Base-by-base conservation (phyloP, 2,329 filamentous ascomycete species). In the Parascedosporium putredinis region DNA sequence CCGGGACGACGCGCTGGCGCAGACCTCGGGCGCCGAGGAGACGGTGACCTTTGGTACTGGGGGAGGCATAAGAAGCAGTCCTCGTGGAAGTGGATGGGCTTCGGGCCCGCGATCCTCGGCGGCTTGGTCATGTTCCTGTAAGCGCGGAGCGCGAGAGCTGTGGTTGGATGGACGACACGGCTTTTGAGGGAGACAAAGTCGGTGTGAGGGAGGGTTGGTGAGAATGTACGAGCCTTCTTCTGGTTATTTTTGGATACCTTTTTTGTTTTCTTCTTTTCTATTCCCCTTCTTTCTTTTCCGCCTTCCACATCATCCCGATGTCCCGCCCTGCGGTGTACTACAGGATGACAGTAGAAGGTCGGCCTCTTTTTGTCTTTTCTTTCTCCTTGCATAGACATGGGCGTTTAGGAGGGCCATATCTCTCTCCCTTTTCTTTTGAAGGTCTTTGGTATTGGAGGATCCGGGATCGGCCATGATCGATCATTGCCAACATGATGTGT, bases 1-100 rank as follows among this genome's bases (percentile, higher is more conserved):
- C 54, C 58, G 59, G 51, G 59, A 65, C 36, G 56, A 58, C 9
- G 64, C 64, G 10, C 33, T 24, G 40, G 20, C 9, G 29, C 12
- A 38, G 48, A 29, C 24, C 10, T 45, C 40, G n/a, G 42, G 48
- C 16, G 48, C 40, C 27, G 27, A n/a, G n/a, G 48, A 45, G 31
- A 24, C 24, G 20, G 34, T 50, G 20, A 36, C 12, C 16, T 50
- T 18, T 50, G 48, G 48, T 50, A 50, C 40, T 43, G 25, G 14
- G 31, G 31, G 10, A 14, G 42, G 25, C 10, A 50, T 23, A 24
- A 29, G 27, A n/a, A 24, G 18, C n/a, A 29, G 23, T 29, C 36
- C 8, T 22, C 23, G 31, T 50, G 48, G 48, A 36, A 12, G 40
- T 29, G 36, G 36, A 10, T 40, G n/a, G 48, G 48, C 23, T 45